Base-by-base conservation (phyloP, 352 stramenopile genomes). In the Globisporangium perplexum region DNA sequence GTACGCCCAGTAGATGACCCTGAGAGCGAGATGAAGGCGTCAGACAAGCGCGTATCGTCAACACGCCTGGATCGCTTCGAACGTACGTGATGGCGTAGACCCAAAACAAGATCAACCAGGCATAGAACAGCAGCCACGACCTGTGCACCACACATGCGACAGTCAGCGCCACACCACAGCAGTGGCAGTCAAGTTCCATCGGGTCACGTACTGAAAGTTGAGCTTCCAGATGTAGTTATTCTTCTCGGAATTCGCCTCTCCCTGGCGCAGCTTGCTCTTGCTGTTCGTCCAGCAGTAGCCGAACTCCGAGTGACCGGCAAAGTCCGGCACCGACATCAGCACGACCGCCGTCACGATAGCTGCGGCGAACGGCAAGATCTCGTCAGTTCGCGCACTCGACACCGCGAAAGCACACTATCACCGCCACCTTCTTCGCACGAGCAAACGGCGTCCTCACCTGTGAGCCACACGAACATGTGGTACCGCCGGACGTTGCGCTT, bases 21-120 rank as follows among this genome's bases (percentile, higher is more conserved):
- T 83, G 31, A 0, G 5, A 18, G 5, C 33, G 12, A 18, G 33
- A 39, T 6, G 52, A 46, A 33, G 60, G 44, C 31, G 35, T 44
- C 24, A 60, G 14, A 69, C 17, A 63, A 26, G 26, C 50, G 7
- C 1, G 26, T 17, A 41, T 18, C 35, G 33, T 28, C 42, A n/a
- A 11, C 23, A 28, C 11, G 12, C 4, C n/a, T 33, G 35, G 1
- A 43, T 26, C 20, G 2, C 18, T 11, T 4, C 30, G 3, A 50
- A 70, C 73, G 49, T 68, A 90, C 80, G 63, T 71, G 56, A 94
- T 88, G 26, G 83, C 83, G 62, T 89, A 90, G 52, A 90, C 63
- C 77, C 82, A 94, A 67, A 76, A 94, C 38, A 91, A 59, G 65
- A 94, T 90, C 36, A 94, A 60, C 84, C 84, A 94, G 15, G 88